phyloP scores from a whole-genome alignment of 2,329 filamentous ascomycete genomes.

The Ramichloridium luteum region DNA sequence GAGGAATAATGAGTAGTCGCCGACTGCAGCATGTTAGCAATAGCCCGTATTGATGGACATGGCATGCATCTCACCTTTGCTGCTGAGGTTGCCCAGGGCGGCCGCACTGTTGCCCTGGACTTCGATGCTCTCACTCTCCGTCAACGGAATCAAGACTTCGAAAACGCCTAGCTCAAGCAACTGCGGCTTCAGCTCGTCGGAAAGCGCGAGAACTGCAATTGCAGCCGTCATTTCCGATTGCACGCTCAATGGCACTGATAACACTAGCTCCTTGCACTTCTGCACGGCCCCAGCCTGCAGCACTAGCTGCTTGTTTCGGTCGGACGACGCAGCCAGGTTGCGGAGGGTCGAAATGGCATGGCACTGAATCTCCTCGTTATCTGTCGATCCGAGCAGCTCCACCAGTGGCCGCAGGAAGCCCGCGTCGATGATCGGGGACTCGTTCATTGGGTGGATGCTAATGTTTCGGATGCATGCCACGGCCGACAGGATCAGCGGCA shows the following conservation, averaged over 20 bases:
- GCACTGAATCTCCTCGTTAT: conserved; percentile 98
- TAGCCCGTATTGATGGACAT: neutral
- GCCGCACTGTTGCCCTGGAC: conserved; percentile 97
- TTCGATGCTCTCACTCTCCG: conserved; percentile 89
- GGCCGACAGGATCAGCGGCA: conserved; percentile 88
- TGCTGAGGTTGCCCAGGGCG: conserved; percentile 87
- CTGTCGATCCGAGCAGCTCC: conserved; percentile 83
- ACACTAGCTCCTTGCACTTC: conserved; percentile 93
- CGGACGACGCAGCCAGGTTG: conserved; percentile 90
- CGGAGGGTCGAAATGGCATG: conserved; percentile 94
- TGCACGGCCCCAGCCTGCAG: conserved; percentile 92
- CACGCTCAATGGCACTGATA: conserved; percentile 84
- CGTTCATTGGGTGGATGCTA: conserved; percentile 93
- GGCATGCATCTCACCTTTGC: conserved; percentile 58
- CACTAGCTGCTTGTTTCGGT: conserved; percentile 96
- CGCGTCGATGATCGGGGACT: conserved; percentile 96
- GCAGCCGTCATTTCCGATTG: conserved; percentile 99
- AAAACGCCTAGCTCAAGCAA: conserved; percentile 87
- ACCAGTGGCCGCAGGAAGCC: conserved; percentile 91
- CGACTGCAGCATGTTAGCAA: conserved; percentile 48
- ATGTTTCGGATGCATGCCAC: conserved; percentile 98
- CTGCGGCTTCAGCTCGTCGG: conserved; percentile 88
- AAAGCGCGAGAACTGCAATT: conserved; percentile 88
- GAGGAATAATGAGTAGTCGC: conserved; percentile 92
- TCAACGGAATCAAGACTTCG: conserved; percentile 88